Evolutionary conservation across 106 monocot species (phyloP), one percentile per base, ranked within the genome.

Genomic region (Dendrobium huoshanense): DNA sequence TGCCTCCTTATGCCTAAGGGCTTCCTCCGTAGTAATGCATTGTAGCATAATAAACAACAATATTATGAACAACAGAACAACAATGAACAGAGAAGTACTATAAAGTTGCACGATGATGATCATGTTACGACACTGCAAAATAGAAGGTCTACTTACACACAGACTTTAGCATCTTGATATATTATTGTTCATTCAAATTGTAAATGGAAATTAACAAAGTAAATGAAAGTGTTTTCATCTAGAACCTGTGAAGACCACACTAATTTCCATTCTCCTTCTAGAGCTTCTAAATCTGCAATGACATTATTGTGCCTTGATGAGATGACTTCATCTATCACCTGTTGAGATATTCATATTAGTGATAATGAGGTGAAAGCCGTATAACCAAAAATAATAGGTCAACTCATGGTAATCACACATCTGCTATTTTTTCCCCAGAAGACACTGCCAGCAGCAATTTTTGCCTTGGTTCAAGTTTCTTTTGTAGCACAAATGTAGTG

Each of bases 401-500:
- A 64, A 67, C 54, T 42, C 31, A 18, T 37, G 47, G 20, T 48
- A 27, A 44, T 55, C 72, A 27, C 3, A 95, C 98, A 90, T 91
- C 87, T 72, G 43, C 40, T 70, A 98, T 78, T 77, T 89, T 86
- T 67, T 42, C 80, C 5, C 91, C 88, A 75, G 54, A 41, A 76
- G 91, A 88, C 85, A 98, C 91, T 9, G 95, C 94, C 22, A 90
- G 89, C 44, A 95, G 75, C 44, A 98, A 77, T 73, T 80, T 95
- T 78, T 98, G 98, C 54, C 92, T 89, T 65, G 89, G 94, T 75
- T 95, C 92, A 73, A 51, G 83, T 80, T 75, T 80, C 82, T 95
- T 98, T 87, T 98, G 98, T 73, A 98, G 81, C 55, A 98, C 94
- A 87, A 98, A 98, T 27, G 91, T 93, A 4, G 98, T 98, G 25